These are phyloP conservation scores for Rhynchosporium graminicola DNA, from an alignment of 2,329 filamentous ascomycete genomes.

Conservation along the genomic window DNA sequence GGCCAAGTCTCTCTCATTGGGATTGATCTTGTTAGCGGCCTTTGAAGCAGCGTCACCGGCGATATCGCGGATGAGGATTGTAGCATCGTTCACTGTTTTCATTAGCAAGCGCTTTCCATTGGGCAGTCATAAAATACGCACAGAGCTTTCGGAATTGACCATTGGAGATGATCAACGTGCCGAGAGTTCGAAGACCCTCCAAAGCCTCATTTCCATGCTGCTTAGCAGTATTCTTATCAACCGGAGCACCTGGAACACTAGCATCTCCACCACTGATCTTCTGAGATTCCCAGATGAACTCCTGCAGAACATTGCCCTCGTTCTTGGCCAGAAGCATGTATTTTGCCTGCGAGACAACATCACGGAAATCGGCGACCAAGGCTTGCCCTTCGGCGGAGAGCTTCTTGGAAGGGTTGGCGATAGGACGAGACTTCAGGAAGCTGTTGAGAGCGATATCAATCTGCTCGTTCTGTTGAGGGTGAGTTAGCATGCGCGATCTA, in stretches of 20 bases:
- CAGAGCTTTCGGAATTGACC: slow-evolving; percentile 60
- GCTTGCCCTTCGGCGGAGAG: slow-evolving; percentile 80
- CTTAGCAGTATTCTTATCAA: slow-evolving; percentile 75
- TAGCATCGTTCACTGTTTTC: slow-evolving; percentile 69
- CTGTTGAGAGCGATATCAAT: slow-evolving; percentile 95
- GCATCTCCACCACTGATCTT: slow-evolving; percentile 67
- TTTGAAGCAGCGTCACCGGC: slow-evolving; percentile 85
- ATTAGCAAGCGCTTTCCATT: background rate
- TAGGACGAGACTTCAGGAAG: slow-evolving; percentile 69
- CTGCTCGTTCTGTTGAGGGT: slow-evolving; percentile 55
- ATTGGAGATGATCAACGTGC: slow-evolving; percentile 88
- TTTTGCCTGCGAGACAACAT: slow-evolving; percentile 84
- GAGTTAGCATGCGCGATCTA: slow-evolving; percentile 8
- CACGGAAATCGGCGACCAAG: slow-evolving; percentile 75
- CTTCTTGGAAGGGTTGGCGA: slow-evolving; percentile 70
- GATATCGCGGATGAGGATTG: slow-evolving; percentile 82
- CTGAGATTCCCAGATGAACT: slow-evolving; percentile 94
- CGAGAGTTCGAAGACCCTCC: slow-evolving; percentile 83
- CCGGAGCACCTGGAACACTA: slow-evolving; percentile 61
- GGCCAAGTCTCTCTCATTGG: slow-evolving; percentile 71
- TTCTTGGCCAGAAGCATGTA: slow-evolving; percentile 89
- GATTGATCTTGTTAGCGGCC: slow-evolving; percentile 73
- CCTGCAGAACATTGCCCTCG: slow-evolving; percentile 88
- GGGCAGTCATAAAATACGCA: slow-evolving; percentile 12
- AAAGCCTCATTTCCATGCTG: slow-evolving; percentile 83